Conservation (phyloP, 2,329 filamentous ascomycete species). For the Alternaria sp. region DNA sequence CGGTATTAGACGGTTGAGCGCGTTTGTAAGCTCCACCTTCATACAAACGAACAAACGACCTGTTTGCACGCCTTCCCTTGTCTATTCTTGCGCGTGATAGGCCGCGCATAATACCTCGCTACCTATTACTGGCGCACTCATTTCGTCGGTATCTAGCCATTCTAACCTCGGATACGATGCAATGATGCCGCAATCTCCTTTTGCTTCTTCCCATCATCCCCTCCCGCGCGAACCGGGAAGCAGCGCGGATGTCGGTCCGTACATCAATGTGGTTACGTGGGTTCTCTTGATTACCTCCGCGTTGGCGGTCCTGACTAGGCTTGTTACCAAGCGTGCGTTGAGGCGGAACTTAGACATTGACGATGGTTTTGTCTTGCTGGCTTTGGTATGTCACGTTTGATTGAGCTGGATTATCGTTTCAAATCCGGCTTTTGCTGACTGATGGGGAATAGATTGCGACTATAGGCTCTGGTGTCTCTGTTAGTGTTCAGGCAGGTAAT, state of each 20-base stretch:
- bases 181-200: constrained; percentile 30
- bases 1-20: constrained; percentile 8
- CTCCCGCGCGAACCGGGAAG: constrained; percentile 41
- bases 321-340: constrained; percentile 44
- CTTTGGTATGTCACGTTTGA: constrained; percentile 32
- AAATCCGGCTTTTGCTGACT: constrained; percentile 5
- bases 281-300: constrained; percentile 43
- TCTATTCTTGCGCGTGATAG: not conserved
- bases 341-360: constrained; percentile 40
- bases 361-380: constrained; percentile 44
- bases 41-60: constrained; percentile 12
- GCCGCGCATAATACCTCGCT: not conserved
- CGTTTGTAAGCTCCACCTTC: not conserved
- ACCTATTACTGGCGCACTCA: not conserved
- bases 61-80: not conserved
- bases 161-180: constrained; percentile 23
- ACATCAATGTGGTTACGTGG: constrained; percentile 46
- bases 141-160: constrained; percentile 18
- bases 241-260: constrained; percentile 39
- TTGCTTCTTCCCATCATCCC: constrained; percentile 27
- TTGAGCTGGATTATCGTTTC: not conserved
- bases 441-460: constrained; percentile 32
- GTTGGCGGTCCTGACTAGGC: constrained; percentile 41
- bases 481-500: constrained; percentile 38
- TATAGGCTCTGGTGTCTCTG: constrained; percentile 42